Evolutionary conservation across 495 filamentous ascomycete genomes (phyloP).

Genomic region (Entonaema liquescens): DNA sequence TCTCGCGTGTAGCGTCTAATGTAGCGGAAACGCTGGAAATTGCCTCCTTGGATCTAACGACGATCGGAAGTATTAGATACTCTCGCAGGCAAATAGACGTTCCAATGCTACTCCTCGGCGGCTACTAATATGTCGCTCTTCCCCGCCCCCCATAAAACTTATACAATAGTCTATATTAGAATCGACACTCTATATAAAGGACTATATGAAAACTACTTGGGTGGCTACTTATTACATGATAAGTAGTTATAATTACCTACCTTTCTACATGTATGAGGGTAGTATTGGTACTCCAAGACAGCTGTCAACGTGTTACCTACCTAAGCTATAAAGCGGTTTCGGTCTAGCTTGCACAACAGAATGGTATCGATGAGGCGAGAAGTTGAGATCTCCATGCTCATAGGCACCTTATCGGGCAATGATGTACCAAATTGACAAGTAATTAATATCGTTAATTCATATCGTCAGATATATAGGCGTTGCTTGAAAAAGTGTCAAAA

Average conservation of each 20-base stretch:
- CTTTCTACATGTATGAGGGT: slow-evolving; percentile 12
- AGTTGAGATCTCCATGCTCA: slow-evolving; percentile 8
- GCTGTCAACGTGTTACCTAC: slow-evolving; percentile 16
- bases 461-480: background rate
- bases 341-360: slow-evolving; percentile 7
- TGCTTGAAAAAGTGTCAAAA: background rate
- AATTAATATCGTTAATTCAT: no score
- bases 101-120: background rate
- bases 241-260: background rate
- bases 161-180: background rate
- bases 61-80: slow-evolving; percentile 5
- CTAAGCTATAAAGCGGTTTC: slow-evolving; percentile 13
- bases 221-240: background rate
- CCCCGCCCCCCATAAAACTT: slow-evolving; percentile 4
- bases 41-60: slow-evolving; percentile 6
- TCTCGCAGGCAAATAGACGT: slow-evolving; percentile 7
- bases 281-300: slow-evolving; percentile 27
- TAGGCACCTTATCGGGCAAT: background rate
- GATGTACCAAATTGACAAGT: slow-evolving; percentile 10
- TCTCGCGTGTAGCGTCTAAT: slow-evolving; percentile 10
- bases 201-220: background rate
- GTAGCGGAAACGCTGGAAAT: slow-evolving; percentile 5
- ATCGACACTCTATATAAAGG: background rate
- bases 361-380: slow-evolving; percentile 14
- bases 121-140: slow-evolving; percentile 9